Evolutionary conservation across 2,329 filamentous ascomycete species (phyloP).

Genomic region (Fusarium sp.): DNA sequence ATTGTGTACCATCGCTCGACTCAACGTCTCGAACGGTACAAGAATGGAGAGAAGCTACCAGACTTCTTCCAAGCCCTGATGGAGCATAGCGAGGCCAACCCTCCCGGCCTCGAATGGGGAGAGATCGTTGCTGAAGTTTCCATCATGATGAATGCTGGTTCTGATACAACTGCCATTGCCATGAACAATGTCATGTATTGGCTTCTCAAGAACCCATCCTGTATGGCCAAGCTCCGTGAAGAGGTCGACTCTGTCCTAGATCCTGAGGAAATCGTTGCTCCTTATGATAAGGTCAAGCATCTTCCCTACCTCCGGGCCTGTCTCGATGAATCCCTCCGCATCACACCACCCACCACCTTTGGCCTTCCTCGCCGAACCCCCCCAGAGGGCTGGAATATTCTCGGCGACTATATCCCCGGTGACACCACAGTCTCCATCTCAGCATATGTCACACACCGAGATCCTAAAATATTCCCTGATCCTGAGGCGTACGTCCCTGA

Average conservation of each 20-base stretch:
- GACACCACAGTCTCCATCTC: slow-evolving; percentile 58
- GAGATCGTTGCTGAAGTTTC: slow-evolving; percentile 69
- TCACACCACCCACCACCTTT: slow-evolving; percentile 50
- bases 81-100: slow-evolving; percentile 59
- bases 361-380: slow-evolving; percentile 48
- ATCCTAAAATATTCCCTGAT: slow-evolving; percentile 56
- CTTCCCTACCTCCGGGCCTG: slow-evolving; percentile 66
- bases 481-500: slow-evolving; percentile 57
- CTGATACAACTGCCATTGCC: slow-evolving; percentile 62
- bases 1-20: slow-evolving; percentile 57
- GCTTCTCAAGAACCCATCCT: slow-evolving; percentile 61
- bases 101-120: slow-evolving; percentile 63
- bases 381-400: slow-evolving; percentile 49
- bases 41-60: slow-evolving; percentile 65
- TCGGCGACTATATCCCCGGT: slow-evolving; percentile 53
- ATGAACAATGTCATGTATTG: slow-evolving; percentile 67
- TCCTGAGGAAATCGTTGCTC: slow-evolving; percentile 58
- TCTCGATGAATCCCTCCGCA: slow-evolving; percentile 61
- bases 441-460: slow-evolving; percentile 55
- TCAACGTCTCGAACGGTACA: slow-evolving; percentile 39
- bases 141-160: slow-evolving; percentile 67
- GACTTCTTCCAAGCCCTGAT: slow-evolving; percentile 71
- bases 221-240: slow-evolving; percentile 56
- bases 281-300: slow-evolving; percentile 64
- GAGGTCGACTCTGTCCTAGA: slow-evolving; percentile 62